Base-by-base conservation (phyloP, 1,139 yeast genomes). In the Geotrichum australiense region DNA sequence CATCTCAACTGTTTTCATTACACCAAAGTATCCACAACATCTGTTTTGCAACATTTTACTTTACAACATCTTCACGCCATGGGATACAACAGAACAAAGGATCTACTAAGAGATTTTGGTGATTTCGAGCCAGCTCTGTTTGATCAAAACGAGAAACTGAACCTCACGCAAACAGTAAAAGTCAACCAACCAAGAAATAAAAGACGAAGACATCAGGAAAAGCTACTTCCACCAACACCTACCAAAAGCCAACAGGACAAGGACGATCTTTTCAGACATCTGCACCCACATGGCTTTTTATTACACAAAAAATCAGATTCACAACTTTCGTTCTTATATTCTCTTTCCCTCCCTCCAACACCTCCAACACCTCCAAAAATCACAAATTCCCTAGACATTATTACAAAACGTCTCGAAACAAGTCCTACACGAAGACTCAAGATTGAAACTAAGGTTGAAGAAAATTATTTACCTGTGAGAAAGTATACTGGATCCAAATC, bases 21-120 rank as follows among this genome's bases (percentile, higher is more conserved):
- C n/a, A n/a, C n/a, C n/a, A n/a, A n/a, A n/a, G n/a, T n/a, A n/a
- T n/a, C n/a, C n/a, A n/a, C n/a, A n/a, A n/a, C n/a, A n/a, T n/a
- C n/a, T n/a, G n/a, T n/a, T n/a, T n/a, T n/a, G n/a, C n/a, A n/a
- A n/a, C n/a, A n/a, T n/a, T n/a, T n/a, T n/a, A n/a, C n/a, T n/a
- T n/a, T n/a, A n/a, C n/a, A n/a, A n/a, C n/a, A n/a, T n/a, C n/a
- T n/a, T n/a, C n/a, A n/a, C n/a, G n/a, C n/a, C n/a, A 31, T 31
- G 35, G 35, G 35, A 15, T 31, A 31, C 25, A 12, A 31, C 12
- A 18, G 35, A 18, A 31, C 35, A 31, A 31, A 19, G 5, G 35
- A 31, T 20, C 35, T 31, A 4, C 8, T 20, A n/a, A 11, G 20
- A 20, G 35, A 31, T 10, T 31, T 31, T 31, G 18, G 4, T 6